Percentiles rank a stretch among this genome's conserved stretches.
phyloP scores from a whole-genome alignment of 2,329 filamentous ascomycete genomes.

The Hypoxylon sp. region DNA sequence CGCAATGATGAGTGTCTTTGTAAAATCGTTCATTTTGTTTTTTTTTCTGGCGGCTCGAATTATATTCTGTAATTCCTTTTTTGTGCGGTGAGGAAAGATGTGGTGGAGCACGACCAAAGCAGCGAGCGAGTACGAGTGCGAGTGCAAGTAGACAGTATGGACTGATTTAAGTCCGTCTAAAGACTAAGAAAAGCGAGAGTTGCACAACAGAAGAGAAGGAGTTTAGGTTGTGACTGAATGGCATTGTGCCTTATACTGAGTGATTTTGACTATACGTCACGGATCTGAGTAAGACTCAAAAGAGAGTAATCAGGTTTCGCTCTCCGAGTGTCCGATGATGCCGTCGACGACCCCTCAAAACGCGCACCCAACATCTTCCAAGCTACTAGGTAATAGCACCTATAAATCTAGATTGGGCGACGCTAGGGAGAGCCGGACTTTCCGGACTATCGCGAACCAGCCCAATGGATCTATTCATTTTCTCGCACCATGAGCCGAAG shows the following conservation, averaged over 20 bases:
- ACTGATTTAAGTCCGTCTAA: constrained; percentile 2
- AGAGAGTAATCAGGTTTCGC: constrained; percentile 30
- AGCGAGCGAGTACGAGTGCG: constrained; percentile 10
- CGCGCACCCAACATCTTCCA: constrained; percentile 7
- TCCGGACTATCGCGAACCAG: constrained; percentile 27
- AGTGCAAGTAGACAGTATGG: constrained; percentile 8
- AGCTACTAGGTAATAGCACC: constrained; percentile 16
- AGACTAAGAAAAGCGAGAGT: constrained; percentile 9
- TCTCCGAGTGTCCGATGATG: constrained; percentile 38
- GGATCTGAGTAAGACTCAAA: constrained; percentile 21
- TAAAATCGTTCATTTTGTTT: constrained; percentile 40
- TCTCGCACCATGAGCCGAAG: constrained; percentile 28
- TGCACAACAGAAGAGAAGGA: constrained; percentile 19
- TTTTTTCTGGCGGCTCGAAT: constrained; percentile 22
- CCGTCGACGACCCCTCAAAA: constrained; percentile 22
- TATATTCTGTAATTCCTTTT: neutral
- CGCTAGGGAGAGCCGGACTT: constrained; percentile 32
- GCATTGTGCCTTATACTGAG: constrained; percentile 38
- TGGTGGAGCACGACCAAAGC: neutral
- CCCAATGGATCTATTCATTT: constrained; percentile 16
- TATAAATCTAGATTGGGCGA: constrained; percentile 25
- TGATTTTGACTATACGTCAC: constrained; percentile 41
- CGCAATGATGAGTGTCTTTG: constrained; percentile 40
- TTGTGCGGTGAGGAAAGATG: constrained; percentile 9
- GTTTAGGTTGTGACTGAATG: neutral